Evolutionary conservation across 148 eudicot species (phyloP), one percentile per base, ranked within the genome.

Genomic region (Silene conica): DNA sequence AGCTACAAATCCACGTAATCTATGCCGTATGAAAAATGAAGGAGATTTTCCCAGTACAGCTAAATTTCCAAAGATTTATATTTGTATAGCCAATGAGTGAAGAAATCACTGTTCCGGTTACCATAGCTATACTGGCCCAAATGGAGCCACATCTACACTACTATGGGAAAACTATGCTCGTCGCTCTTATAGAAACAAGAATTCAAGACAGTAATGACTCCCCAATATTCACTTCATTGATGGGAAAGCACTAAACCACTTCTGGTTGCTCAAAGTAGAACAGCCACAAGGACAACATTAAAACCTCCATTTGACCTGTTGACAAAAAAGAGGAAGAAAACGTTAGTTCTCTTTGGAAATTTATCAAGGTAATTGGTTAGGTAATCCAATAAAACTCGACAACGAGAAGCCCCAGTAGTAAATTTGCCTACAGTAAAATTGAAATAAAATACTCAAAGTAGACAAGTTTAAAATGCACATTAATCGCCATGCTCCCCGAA

Each of bases 1-100:
- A 63, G 38, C 56, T 71, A 61, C 19, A 52, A 70, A 64, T 31
- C 34, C 34, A 31, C 34, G 34, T 31, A 31, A 31, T 31, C 34
- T 31, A 62, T 85, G 94, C 98, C 94, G 34, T 31, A 31, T 31
- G 34, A 31, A 31, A 31, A 31, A 31, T 31, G 34, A 90, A 86
- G 87, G 89, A 90, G 88, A 86, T 84, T 87, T 90, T 81, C 87
- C 91, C 89, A 28, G 28, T 67, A 68, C 78, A 85, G 83, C 75
- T 46, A 73, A 80, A 82, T 72, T 69, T 63, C 76, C 43, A 38
- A 58, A 28, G 48, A 63, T 10, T 34, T 28, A 50, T 55, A 21
- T 19, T 56, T 83, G 59, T 69, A 63, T 62, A 74, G 64, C 26
- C 34, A 28, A 46, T 46, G 54, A 73, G 31, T 13, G 4, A 58